phyloP scores from a whole-genome alignment of 768 basidiomycete species.

The Calocybe gangraenosa region DNA sequence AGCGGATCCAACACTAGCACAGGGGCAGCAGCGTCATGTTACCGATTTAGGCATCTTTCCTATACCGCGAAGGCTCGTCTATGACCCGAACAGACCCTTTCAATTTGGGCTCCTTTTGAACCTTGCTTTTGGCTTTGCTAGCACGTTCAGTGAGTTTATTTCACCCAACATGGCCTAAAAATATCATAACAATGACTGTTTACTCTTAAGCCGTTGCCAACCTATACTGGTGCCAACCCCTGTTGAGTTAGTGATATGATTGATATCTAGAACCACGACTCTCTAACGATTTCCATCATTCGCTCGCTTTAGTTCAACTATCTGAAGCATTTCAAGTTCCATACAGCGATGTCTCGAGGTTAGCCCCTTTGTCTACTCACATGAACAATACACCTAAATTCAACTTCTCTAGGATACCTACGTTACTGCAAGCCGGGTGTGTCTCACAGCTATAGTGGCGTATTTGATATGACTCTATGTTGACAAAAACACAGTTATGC shows the following conservation, averaged over 20 bases:
- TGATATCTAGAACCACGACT: background rate
- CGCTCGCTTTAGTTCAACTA: conserved; percentile 43
- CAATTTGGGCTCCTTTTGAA: conserved; percentile 52
- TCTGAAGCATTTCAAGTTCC: conserved; percentile 29
- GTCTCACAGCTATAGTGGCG: conserved; percentile 3
- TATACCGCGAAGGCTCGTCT: conserved; percentile 52
- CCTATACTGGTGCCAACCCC: conserved; percentile 76
- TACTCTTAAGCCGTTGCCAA: conserved; percentile 55
- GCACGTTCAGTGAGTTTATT: conserved; percentile 44
- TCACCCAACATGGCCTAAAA: background rate
- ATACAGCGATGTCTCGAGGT: conserved; percentile 34
- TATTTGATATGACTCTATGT: background rate
- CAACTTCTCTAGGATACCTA: conserved; percentile 43
- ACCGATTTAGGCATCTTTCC: conserved; percentile 17
- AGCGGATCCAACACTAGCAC: background rate
- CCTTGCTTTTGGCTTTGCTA: conserved; percentile 54
- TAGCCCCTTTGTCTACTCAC: conserved; percentile 14
- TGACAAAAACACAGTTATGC: conserved; percentile 50
- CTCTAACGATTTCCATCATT: background rate
- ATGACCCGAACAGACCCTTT: conserved; percentile 45
- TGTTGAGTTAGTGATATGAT: conserved; percentile 50
- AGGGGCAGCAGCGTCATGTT: too few relatives aligned
- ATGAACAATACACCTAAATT: conserved; percentile 8
- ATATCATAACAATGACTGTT: too few relatives aligned
- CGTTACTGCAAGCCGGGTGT: conserved; percentile 62